Evolutionary conservation across 2,329 filamentous ascomycete genomes (phyloP), one percentile per base, ranked within the genome.

Genomic region (Cercospora zeae-maydis): DNA sequence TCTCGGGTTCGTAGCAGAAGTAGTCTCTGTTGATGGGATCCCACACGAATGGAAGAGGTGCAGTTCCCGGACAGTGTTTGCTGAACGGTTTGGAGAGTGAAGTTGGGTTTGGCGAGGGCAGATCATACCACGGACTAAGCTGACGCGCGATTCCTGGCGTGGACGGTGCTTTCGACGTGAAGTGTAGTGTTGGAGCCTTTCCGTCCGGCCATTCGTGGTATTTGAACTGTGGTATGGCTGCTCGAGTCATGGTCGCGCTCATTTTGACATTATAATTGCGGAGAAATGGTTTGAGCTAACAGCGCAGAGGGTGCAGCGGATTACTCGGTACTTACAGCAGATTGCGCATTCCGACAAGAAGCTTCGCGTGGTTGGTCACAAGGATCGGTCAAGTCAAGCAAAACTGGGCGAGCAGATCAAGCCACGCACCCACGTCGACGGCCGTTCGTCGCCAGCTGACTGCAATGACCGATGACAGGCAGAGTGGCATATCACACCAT

Each of bases 191-290:
- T 33, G 62, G 62, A 27, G 58, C 16, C 30, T 58, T 54, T 4
- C 59, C 58, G 10, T 64, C 58, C 27, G 62, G 62, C 62, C 62
- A 64, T 39, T 58, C 39, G 49, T 64, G 62, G 31, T 64, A 64
- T 33, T 51, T 47, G 47, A 58, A 64, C 16, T 54, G 62, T 33
- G 58, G 52, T 33, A 47, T 21, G 31, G 53, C 62, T 24, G 58
- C 58, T 58, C 52, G 62, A 33, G 58, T 37, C 62, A 63, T 63
- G 42, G 45, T 63, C 30, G 59, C 33, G 55, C 42, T 49, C 56
- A 37, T 42, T 16, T 14, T 8, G 36, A 31, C 13, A 21, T 30
- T 37, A 27, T 3, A 6, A 45, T 34, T 11, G 30, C 19, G 30
- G 13, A 49, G 37, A 19, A 47, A 58, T 9, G 8, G 8, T n/a